Percentiles rank a stretch among this genome's conserved stretches.
Evolutionary conservation across 2,329 filamentous ascomycete genomes (phyloP).

Genomic region (Calonectria naviculata): DNA sequence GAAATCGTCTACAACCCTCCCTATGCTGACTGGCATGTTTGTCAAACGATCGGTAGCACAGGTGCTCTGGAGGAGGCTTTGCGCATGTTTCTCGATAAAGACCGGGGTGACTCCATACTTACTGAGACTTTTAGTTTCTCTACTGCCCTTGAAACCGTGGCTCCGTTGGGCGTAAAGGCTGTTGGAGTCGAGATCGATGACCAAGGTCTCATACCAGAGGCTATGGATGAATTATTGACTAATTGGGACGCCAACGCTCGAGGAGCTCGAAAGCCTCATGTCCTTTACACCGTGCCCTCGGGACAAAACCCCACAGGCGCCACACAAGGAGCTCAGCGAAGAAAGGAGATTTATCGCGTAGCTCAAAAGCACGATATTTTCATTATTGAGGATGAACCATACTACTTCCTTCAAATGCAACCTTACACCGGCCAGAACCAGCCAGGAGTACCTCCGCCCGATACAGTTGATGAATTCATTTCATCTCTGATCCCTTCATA

Average conservation of each 20-base stretch:
- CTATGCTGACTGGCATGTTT: constrained; percentile 90
- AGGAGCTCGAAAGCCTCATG: constrained; percentile 61
- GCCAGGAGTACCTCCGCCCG: constrained; percentile 64
- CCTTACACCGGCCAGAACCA: constrained; percentile 71
- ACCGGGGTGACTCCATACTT: constrained; percentile 80
- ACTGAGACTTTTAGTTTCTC: constrained; percentile 95
- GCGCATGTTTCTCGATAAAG: constrained; percentile 79
- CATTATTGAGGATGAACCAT: constrained; percentile 94
- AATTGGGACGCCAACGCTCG: constrained; percentile 60
- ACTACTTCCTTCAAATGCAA: constrained; percentile 93
- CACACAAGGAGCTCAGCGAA: constrained; percentile 76
- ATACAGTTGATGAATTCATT: constrained; percentile 78
- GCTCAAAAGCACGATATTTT: constrained; percentile 86
- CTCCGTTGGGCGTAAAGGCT: constrained; percentile 62
- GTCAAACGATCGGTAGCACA: constrained; percentile 87
- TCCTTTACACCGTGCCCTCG: constrained; percentile 73
- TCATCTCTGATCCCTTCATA: constrained; percentile 71
- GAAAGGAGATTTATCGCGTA: constrained; percentile 79
- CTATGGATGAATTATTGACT: constrained; percentile 62
- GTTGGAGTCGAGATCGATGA: constrained; percentile 64
- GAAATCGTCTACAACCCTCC: constrained; percentile 89
- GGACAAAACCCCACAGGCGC: constrained; percentile 94
- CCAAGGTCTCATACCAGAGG: constrained; percentile 63
- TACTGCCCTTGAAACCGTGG: constrained; percentile 71
- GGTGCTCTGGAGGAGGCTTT: constrained; percentile 85